Evolutionary conservation across 441 rosid genomes (phyloP).

Genomic region (Syzygium malaccense): DNA sequence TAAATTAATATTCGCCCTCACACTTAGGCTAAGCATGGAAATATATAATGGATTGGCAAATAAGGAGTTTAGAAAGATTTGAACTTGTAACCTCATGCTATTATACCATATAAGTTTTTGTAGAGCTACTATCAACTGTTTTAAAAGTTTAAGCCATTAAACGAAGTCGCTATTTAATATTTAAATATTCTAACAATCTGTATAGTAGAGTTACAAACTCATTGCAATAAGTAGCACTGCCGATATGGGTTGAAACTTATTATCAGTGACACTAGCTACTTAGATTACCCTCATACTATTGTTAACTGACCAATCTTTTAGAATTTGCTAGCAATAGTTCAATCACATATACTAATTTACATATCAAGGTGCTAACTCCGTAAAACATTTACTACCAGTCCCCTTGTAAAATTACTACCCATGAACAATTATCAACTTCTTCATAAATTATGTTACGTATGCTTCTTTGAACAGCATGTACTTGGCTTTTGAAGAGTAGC

Average conservation of each 20-base stretch:
- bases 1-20: neutral
- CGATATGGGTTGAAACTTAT: neutral
- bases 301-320: neutral
- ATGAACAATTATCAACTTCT: neutral
- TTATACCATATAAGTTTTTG: neutral
- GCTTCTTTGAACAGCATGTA: neutral
- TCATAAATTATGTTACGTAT: neutral
- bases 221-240: neutral
- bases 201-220: neutral
- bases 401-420: neutral
- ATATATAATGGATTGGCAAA: neutral
- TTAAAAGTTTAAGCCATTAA: neutral
- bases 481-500: neutral
- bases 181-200: neutral
- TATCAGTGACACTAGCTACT: neutral
- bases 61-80: neutral
- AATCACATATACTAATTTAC: neutral
- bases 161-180: rapidly evolving
- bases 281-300: neutral
- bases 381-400: neutral
- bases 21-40: neutral
- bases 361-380: neutral
- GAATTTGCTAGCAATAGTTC: neutral
- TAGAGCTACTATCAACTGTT: rapidly evolving
- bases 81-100: neutral